These are phyloP conservation scores for Crucihimalaya himalaica DNA, from an alignment of 345 rosid genomes.

Conservation along the genomic window DNA sequence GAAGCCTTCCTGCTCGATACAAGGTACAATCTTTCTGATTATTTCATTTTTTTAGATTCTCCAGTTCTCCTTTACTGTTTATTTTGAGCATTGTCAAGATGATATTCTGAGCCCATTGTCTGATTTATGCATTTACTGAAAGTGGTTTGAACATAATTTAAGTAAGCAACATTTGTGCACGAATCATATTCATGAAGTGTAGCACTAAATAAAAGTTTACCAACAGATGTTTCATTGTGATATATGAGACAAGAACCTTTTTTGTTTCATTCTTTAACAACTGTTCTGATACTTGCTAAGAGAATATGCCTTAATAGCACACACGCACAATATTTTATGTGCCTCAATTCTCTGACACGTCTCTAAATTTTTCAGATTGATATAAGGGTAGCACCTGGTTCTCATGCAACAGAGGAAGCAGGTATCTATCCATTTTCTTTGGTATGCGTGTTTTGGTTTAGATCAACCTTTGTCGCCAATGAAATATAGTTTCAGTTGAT, in stretches of 20 bases:
- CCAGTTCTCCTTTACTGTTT: neutral
- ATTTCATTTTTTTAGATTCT: neutral
- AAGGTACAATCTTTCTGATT: constrained; percentile 53
- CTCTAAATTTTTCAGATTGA: too few species aligned
- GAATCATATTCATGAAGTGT: neutral
- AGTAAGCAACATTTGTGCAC: neutral
- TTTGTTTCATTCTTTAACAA: too few species aligned
- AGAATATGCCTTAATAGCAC: too few species aligned
- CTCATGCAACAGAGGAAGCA: too few species aligned
- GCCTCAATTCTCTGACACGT: too few species aligned
- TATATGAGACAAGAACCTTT: neutral
- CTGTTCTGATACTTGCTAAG: too few species aligned
- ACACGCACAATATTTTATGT: too few species aligned
- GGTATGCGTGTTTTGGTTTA: neutral
- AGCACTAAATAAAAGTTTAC: neutral
- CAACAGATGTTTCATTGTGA: too few species aligned
- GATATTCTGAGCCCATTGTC: neutral
- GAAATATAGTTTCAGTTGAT: constrained; percentile 12
- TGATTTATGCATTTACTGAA: neutral
- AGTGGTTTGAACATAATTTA: neutral
- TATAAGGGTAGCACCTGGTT: too few species aligned
- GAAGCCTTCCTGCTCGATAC: constrained; percentile 89
- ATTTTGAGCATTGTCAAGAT: neutral
- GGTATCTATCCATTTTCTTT: too few species aligned
- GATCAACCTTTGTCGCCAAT: neutral